Conservation (phyloP, 2,329 filamentous ascomycete species). For the Penicillium sp. region DNA sequence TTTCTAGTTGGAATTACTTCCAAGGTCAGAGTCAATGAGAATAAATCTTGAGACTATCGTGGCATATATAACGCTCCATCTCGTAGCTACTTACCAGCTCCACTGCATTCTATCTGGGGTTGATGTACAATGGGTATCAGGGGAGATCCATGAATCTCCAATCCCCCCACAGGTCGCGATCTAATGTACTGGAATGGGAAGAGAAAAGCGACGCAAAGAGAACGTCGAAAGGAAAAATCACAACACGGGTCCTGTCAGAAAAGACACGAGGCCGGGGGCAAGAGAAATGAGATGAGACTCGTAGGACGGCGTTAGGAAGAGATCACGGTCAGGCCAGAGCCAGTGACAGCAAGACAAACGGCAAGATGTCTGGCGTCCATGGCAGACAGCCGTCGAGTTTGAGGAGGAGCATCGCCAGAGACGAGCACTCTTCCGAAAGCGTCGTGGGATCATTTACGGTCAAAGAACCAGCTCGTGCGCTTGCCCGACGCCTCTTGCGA, state of each 20-base stretch:
- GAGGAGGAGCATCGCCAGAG: slow-evolving; percentile 14
- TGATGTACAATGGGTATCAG: slow-evolving; percentile 29
- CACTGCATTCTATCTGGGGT: slow-evolving; percentile 25
- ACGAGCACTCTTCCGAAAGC: slow-evolving; percentile 12
- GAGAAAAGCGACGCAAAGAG: background rate
- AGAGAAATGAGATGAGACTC: slow-evolving; percentile 14
- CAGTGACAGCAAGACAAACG: slow-evolving; percentile 20
- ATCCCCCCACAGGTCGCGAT: slow-evolving; percentile 19
- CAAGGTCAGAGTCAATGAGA: background rate
- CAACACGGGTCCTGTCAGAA: background rate
- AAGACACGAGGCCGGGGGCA: background rate
- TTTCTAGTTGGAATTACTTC: background rate
- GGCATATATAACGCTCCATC: slow-evolving; percentile 11
- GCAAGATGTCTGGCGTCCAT: slow-evolving; percentile 16
- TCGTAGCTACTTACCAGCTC: slow-evolving; percentile 16
- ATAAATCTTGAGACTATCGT: slow-evolving; percentile 2
- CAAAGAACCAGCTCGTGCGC: slow-evolving; percentile 57
- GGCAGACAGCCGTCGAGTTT: slow-evolving; percentile 16
- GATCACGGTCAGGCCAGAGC: slow-evolving; percentile 18
- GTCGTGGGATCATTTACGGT: slow-evolving; percentile 38
- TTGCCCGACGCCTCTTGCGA: slow-evolving; percentile 67
- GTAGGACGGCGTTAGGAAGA: slow-evolving; percentile 20
- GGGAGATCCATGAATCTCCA: slow-evolving; percentile 21
- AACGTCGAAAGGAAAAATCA: slow-evolving; percentile 8
- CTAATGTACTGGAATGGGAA: slow-evolving; percentile 23